Base-by-base conservation (phyloP, 1,284 basidiomycete genomes). In the Tilletia caries region DNA sequence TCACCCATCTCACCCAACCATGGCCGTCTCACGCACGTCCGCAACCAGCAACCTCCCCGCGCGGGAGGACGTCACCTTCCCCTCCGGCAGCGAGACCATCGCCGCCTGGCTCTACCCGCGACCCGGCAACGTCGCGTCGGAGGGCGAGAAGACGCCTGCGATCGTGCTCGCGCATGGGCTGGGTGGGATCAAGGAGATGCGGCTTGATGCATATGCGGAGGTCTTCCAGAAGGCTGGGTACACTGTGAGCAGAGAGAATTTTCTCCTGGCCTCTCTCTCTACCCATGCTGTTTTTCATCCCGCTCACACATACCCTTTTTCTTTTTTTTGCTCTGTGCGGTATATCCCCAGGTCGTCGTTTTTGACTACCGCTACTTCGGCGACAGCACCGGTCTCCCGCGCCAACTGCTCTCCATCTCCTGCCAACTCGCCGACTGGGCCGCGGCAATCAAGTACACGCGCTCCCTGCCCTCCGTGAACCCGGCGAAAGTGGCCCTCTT, bases 301-400 rank as follows among this genome's bases (percentile, higher is more conserved):
- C 37, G 23, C 20, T 50, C 48, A 1, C 12, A 18, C 20, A 1
- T n/a, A n/a, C 18, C 20, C 12, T 6, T 50, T 6, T 3, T 20
- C 13, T 50, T 3, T 8, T 50, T n/a, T 18, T 18, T 6, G 20
- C 18, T 50, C 12, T n/a, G 20, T 25, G 10, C 48, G 48, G 20
- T 25, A 50, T 41, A 2, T 41, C 10, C 15, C 37, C 15, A 41
- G 58, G 58, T 33, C 58, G 32, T 81, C 18, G 74, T 62, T 6
- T 81, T 81, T 34, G 79, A 80, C 71, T 81, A 81, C 66, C 70
- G 77, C 1, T 65, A 72, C 50, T 72, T 71, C 34, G 79, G 78
- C 66, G 62, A 54, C 15, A 73, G 69, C 10, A 66, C 62, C 1
- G 77, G 77, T 0, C 8, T 66, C 27, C 79, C 79, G 0, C 73